A percentile compares a stretch with the other conserved stretches of the same genome.
Conservation (phyloP, 208 protist genomes). For the Leishmania major region DNA sequence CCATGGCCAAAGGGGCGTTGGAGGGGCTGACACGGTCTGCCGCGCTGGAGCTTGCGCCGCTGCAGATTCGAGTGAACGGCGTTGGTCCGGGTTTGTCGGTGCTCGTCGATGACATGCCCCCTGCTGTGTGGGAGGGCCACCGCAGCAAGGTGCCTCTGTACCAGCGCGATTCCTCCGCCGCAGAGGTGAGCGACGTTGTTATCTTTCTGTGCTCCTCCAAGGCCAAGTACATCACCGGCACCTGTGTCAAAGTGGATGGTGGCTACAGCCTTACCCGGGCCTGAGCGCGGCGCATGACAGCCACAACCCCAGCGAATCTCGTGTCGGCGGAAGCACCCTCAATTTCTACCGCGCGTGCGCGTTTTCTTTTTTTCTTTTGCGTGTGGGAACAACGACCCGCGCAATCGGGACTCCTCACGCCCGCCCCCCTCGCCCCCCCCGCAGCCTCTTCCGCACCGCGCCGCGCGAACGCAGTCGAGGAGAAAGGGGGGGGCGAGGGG, state of each 20-base stretch:
- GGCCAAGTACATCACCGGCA: conserved; percentile 70
- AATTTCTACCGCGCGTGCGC: not conserved
- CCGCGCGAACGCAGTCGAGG: not conserved
- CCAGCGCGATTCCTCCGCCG: conserved; percentile 48
- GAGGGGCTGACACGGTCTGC: conserved; percentile 69
- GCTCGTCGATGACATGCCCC: conserved; percentile 48
- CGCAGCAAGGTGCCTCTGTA: conserved; percentile 66
- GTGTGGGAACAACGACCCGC: not conserved
- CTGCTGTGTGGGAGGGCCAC: conserved; percentile 36
- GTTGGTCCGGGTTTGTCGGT: conserved; percentile 62
- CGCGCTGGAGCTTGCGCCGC: conserved; percentile 67
- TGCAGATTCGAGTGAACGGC: conserved; percentile 73
- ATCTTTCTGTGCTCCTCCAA: conserved; percentile 64
- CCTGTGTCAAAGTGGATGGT: conserved; percentile 71
- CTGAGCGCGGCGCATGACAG: conserved; percentile 10
- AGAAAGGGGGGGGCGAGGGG: not conserved
- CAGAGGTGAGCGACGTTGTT: conserved; percentile 62
- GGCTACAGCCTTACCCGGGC: conserved; percentile 67
- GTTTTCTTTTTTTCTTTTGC: not conserved
- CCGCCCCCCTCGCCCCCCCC: not conserved
- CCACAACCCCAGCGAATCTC: not conserved
- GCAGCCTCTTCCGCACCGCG: not conserved
- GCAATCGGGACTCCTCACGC: not conserved
- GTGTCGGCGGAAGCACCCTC: not conserved
- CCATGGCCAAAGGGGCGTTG: conserved; percentile 78